Conservation (phyloP, 208 protist genomes). For the Trypanosomatidae sp. region DNA sequence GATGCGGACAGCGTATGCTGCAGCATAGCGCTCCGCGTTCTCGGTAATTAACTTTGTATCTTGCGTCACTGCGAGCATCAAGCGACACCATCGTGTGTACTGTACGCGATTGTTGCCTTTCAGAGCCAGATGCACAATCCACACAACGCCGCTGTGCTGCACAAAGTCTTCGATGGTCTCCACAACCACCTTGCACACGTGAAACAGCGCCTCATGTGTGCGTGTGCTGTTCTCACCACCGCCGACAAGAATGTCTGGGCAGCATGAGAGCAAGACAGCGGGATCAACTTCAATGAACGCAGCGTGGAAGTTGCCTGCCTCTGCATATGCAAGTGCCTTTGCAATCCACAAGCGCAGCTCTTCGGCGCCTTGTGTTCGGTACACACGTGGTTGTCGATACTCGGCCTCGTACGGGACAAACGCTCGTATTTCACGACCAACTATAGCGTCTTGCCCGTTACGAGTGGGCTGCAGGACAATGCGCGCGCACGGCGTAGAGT, state of each 20-base stretch:
- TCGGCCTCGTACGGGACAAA: constrained; percentile 25
- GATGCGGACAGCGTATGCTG: no score
- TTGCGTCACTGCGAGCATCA: no score
- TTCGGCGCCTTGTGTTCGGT: constrained; percentile 60
- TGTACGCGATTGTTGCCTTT: no score
- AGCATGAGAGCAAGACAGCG: constrained; percentile 37
- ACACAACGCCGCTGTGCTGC: constrained; percentile 77
- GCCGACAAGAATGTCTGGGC: constrained; percentile 51
- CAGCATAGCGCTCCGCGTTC: no score
- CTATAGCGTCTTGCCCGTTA: constrained; percentile 7
- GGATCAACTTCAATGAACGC: constrained; percentile 68
- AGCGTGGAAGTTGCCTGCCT: constrained; percentile 44
- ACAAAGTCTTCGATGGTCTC: constrained; percentile 80
- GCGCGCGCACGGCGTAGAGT: constrained; percentile 27
- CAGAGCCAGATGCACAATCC: no score
- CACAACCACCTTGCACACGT: constrained; percentile 73
- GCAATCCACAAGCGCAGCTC: constrained; percentile 66
- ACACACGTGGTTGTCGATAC: constrained; percentile 23
- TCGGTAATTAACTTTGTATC: no score
- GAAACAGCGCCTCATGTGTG: constrained; percentile 27
- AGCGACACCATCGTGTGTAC: no score
- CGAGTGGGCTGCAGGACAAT: constrained; percentile 41
- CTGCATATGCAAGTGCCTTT: constrained; percentile 57
- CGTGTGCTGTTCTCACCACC: constrained; percentile 10
- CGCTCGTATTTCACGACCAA: constrained; percentile 28